These are phyloP conservation scores for Leersia perrieri DNA, from an alignment of 176 grass and related monocot genomes.

Conservation along the genomic window DNA sequence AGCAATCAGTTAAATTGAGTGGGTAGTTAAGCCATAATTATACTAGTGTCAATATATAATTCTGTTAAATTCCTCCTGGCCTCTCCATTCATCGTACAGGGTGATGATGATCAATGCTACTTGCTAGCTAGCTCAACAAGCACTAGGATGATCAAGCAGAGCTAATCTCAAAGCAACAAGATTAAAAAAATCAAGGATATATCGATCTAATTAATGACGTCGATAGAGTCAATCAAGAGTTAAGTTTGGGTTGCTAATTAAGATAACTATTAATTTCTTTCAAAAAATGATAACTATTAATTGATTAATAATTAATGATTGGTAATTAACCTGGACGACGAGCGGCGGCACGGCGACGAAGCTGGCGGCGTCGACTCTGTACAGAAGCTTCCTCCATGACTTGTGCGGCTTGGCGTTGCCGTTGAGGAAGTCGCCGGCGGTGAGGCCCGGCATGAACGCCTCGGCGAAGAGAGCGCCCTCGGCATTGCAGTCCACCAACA, in stretches of 20 bases:
- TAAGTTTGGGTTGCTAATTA: no score
- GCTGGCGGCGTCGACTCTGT: conserved; percentile 58
- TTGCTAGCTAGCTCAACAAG: not conserved
- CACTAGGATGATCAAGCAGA: not conserved
- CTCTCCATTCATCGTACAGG: no score
- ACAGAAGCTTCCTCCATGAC: conserved; percentile 87
- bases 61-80: not conserved
- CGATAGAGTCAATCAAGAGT: no score
- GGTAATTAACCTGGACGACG: conserved; percentile 54
- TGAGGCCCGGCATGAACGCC: conserved; percentile 35
- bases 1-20: no score
- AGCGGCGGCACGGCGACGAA: conserved; percentile 78
- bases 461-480: conserved; percentile 76
- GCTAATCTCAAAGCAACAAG: not conserved
- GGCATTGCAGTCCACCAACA: conserved; percentile 79
- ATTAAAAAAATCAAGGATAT: no score
- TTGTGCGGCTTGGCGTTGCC: conserved; percentile 44
- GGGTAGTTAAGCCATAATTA: no score
- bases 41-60: not conserved
- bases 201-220: no score
- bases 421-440: conserved; percentile 48
- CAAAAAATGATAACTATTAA: no score
- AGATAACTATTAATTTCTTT: no score
- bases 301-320: no score
- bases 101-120: no score